These are phyloP conservation scores for Malus hybrid DNA, from an alignment of 331 rosid genomes.

Conservation along the genomic window DNA sequence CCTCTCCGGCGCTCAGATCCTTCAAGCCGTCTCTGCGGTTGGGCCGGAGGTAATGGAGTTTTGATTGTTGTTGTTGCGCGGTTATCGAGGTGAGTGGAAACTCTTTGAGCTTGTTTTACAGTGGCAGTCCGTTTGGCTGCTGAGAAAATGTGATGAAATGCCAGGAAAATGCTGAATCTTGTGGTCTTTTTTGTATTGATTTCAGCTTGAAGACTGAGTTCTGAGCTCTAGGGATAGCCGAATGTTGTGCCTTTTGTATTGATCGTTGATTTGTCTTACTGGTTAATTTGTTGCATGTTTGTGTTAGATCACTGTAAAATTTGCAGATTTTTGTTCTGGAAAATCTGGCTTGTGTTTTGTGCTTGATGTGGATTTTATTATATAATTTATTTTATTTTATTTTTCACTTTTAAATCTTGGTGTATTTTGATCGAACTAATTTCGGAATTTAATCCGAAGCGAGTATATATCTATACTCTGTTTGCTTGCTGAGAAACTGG, in stretches of 20 bases:
- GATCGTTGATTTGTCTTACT: slow-evolving; percentile 14
- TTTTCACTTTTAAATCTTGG: background rate
- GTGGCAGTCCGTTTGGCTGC: slow-evolving; percentile 12
- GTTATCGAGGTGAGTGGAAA: slow-evolving; percentile 34
- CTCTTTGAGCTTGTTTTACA: background rate
- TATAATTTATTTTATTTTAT: background rate
- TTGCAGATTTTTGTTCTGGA: background rate
- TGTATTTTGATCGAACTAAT: background rate
- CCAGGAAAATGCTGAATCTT: slow-evolving; percentile 15
- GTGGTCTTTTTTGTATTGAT: background rate
- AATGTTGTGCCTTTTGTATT: slow-evolving; percentile 5
- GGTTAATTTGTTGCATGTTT: slow-evolving; percentile 29
- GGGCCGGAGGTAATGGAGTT: slow-evolving; percentile 32
- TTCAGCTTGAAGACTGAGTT: background rate
- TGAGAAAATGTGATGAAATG: slow-evolving; percentile 5
- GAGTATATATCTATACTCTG: background rate
- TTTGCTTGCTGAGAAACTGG: slow-evolving; percentile 19
- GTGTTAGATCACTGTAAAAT: slow-evolving; percentile 42
- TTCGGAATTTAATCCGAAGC: background rate
- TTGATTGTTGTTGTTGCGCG: slow-evolving; percentile 22
- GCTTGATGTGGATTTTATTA: slow-evolving; percentile 7
- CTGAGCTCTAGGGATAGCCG: background rate
- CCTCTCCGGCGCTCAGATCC: slow-evolving; percentile 11
- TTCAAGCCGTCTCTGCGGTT: slow-evolving; percentile 3
- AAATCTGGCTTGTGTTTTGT: slow-evolving; percentile 20